Base-by-base conservation (phyloP, 768 basidiomycete species). In the Lepiota subincarnata region DNA sequence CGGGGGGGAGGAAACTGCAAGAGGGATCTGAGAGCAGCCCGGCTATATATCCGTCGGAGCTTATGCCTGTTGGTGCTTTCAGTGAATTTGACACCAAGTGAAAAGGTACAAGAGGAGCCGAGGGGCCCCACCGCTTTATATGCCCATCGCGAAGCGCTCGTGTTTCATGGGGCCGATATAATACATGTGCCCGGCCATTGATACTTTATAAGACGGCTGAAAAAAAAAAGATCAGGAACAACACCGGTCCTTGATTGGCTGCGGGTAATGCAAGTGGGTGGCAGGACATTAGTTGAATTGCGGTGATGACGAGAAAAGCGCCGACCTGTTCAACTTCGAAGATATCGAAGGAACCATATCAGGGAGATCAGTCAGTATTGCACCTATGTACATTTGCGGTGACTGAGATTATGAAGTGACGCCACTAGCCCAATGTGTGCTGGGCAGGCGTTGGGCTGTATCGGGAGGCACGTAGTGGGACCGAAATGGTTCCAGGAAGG, bases 251-350 rank as follows among this genome's bases (percentile, higher is more conserved):
- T 11, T 37, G 35, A 52, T 52, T 52, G 53, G 53, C 46, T 48
- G 53, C 51, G 51, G 51, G 38, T 19, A 7, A 38, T 53, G 52
- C 47, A 22, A 39, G 40, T 24, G 40, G 13, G 45, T 19, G 24
- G 39, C 52, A 39, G 41, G 53, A 54, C 45, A 50, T 48, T 44
- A 26, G 20, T 55, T 55, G 51, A 55, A 55, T 50, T 61, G 59
- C 58, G 61, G 56, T 54, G 57, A 59, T 62, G 59, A 59, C 63
- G 56, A 60, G 56, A 57, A 61, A 60, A 55, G 59, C 61, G 58
- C 61, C 59, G 61, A 64, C 57, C 52, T 60, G 48, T 37, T 53
- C 51, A 53, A 53, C 44, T 53, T 46, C 35, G 36, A 53, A 36
- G 44, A 41, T 54, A 55, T 54, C 45, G 49, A 55, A 54, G 47